These are phyloP conservation scores for Agaricus subrufescens DNA, from an alignment of 768 basidiomycete species.

Conservation along the genomic window DNA sequence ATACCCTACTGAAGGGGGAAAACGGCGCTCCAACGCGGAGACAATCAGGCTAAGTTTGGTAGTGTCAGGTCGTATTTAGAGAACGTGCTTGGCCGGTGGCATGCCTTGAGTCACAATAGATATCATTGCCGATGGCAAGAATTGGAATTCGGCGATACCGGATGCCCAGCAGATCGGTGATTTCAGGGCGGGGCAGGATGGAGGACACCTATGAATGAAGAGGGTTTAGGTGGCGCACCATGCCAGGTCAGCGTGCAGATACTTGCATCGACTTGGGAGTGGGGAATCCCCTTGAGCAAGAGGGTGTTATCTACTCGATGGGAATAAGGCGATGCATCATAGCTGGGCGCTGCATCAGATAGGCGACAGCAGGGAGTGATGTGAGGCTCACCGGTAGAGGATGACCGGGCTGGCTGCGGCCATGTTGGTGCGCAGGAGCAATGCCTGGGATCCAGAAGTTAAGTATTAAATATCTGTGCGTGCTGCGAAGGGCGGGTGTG, in stretches of 20 bases:
- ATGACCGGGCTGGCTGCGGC: constrained; percentile 27
- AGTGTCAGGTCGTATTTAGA: background rate
- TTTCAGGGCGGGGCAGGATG: constrained; percentile 51
- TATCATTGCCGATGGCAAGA: constrained; percentile 55
- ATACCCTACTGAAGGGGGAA: constrained; percentile 44
- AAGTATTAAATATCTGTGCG: background rate
- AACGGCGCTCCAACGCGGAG: constrained; percentile 47
- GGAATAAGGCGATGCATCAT: constrained; percentile 48
- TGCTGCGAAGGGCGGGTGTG: no score
- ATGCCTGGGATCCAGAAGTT: background rate
- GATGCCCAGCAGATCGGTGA: constrained; percentile 47
- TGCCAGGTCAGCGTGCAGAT: background rate
- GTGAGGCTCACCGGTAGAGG: constrained; percentile 38
- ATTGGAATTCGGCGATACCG: constrained; percentile 57
- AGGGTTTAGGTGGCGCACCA: background rate
- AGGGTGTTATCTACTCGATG: constrained; percentile 50
- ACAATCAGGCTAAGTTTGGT: constrained; percentile 36
- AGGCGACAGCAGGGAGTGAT: background rate
- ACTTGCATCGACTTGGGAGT: constrained; percentile 43
- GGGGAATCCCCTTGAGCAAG: constrained; percentile 42
- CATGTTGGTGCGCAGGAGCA: constrained; percentile 8
- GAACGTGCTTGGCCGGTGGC: background rate
- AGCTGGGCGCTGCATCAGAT: constrained; percentile 25
- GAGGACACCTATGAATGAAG: constrained; percentile 36
- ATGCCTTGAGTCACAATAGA: constrained; percentile 54